These are phyloP conservation scores for Candida schatavii DNA, from an alignment of 805 yeast species.

Conservation along the genomic window DNA sequence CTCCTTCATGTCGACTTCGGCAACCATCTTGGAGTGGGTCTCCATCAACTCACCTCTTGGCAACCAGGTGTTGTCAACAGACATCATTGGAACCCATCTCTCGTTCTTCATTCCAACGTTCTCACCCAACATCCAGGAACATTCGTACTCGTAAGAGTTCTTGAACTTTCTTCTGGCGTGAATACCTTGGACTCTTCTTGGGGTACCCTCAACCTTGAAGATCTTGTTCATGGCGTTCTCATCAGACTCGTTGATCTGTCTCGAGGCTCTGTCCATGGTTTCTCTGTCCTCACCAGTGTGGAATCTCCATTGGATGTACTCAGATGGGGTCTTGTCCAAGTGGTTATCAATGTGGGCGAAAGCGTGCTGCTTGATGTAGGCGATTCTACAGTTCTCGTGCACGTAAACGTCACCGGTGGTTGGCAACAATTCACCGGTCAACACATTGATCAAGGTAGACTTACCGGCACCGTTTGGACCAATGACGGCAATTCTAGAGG, in stretches of 20 bases:
- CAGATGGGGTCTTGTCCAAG: conserved; percentile 99
- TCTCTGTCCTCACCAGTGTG: conserved; percentile 99
- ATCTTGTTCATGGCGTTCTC: conserved; percentile 99
- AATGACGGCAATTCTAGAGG: conserved; percentile 99
- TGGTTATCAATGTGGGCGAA: conserved; percentile 99
- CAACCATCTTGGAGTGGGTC: conserved; percentile 94
- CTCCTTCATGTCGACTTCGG: conserved; percentile 99
- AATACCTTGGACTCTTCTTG: conserved; percentile 94
- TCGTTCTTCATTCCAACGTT: conserved; percentile 98
- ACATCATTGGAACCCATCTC: conserved; percentile 99
- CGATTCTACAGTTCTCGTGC: conserved; percentile 99
- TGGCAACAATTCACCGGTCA: conserved; percentile 99
- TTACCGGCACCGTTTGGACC: conserved; percentile 99
- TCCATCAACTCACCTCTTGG: conserved; percentile 96
- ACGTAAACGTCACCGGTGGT: conserved; percentile 98
- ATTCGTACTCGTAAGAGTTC: conserved; percentile 99
- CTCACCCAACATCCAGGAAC: conserved; percentile 96
- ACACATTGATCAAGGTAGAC: conserved; percentile 96
- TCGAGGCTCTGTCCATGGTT: conserved; percentile 99
- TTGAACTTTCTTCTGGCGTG: conserved; percentile 99
- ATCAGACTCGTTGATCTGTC: conserved; percentile 95
- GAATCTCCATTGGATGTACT: conserved; percentile 99
- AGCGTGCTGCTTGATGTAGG: conserved; percentile 99
- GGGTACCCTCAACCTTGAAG: conserved; percentile 98
- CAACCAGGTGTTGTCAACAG: conserved; percentile 99